These are phyloP conservation scores for Musa troglodytarum DNA, from an alignment of 176 grass and related monocot genomes.

Conservation along the genomic window DNA sequence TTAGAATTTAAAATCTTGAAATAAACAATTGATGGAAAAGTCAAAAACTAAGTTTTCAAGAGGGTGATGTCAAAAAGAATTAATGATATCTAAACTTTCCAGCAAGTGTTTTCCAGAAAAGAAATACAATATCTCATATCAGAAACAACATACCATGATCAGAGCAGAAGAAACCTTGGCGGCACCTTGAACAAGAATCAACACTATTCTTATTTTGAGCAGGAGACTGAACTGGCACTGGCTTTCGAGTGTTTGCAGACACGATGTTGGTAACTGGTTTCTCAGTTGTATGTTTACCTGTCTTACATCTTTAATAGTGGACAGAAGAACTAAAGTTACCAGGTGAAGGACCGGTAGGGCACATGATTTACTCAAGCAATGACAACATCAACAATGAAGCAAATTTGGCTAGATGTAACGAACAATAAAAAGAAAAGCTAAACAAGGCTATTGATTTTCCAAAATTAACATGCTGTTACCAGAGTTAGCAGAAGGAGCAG, in stretches of 20 bases:
- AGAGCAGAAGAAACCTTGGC: conserved; percentile 93
- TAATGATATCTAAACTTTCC: background rate
- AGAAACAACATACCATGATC: conserved; percentile 68
- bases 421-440: no score
- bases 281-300: conserved; percentile 90
- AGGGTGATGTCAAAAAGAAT: background rate
- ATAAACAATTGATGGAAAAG: background rate
- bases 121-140: conserved; percentile 4
- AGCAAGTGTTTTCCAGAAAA: background rate
- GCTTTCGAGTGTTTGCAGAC: conserved; percentile 36
- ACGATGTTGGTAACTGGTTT: conserved; percentile 68
- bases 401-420: background rate
- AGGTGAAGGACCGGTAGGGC: background rate
- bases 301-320: conserved; percentile 53
- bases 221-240: conserved; percentile 33
- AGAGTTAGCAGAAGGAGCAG: conserved; percentile 1
- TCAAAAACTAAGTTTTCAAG: background rate
- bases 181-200: conserved; percentile 66
- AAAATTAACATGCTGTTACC: background rate
- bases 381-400: background rate
- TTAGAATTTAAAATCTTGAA: background rate
- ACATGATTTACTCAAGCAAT: background rate
- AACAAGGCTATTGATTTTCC: background rate
- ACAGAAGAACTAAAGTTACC: background rate
- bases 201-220: conserved; percentile 32